Evolutionary conservation across 495 filamentous ascomycete genomes (phyloP).

Genomic region (Neohortaea acidophila): DNA sequence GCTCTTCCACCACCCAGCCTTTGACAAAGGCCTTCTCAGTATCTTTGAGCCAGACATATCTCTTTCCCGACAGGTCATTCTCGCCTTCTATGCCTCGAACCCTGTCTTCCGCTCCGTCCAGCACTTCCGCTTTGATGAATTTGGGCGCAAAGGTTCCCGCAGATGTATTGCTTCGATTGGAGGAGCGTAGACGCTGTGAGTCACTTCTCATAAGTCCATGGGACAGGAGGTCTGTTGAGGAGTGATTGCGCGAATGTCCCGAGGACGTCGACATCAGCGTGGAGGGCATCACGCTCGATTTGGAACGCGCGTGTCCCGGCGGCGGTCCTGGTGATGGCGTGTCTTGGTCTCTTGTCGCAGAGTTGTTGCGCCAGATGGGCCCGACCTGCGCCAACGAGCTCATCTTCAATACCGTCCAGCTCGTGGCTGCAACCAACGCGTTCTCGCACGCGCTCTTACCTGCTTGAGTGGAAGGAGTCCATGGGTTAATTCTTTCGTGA

Average conservation of each 20-base stretch:
- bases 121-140: constrained; percentile 77
- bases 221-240: constrained; percentile 33
- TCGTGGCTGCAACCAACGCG: too few relatives aligned
- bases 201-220: constrained; percentile 18
- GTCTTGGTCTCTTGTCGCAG: constrained; percentile 46
- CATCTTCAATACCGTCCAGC: constrained; percentile 21
- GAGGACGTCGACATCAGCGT: constrained; percentile 31
- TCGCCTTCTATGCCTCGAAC: constrained; percentile 76
- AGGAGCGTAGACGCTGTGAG: constrained; percentile 42
- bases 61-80: constrained; percentile 96
- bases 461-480: too few relatives aligned
- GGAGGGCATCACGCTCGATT: constrained; percentile 53
- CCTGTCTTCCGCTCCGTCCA: constrained; percentile 45
- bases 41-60: constrained; percentile 95
- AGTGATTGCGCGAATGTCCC: constrained; percentile 42
- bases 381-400: constrained; percentile 28
- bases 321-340: constrained; percentile 46
- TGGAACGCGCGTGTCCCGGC: constrained; percentile 43
- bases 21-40: constrained; percentile 74
- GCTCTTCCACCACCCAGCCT: constrained; percentile 78
- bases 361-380: constrained; percentile 50
- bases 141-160: constrained; percentile 80
- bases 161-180: constrained; percentile 36
- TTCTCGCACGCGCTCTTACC: too few relatives aligned
- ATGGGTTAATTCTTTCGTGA: too few relatives aligned